Percentiles rank a stretch among this genome's conserved stretches.
Conservation (phyloP, 164 flowering plant genomes). For the Chimonanthus salicifolius region DNA sequence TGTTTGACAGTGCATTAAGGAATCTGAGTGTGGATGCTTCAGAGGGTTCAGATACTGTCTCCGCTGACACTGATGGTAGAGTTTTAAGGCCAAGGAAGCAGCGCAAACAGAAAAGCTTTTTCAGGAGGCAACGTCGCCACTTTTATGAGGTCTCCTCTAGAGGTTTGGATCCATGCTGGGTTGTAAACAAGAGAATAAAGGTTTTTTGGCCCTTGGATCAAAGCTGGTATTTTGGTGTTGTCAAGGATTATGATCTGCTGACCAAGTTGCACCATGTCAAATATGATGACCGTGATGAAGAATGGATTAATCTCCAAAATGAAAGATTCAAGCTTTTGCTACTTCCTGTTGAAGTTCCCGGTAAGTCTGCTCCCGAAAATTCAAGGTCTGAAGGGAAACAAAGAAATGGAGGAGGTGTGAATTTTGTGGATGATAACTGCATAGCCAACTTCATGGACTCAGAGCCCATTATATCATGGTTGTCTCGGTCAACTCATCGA, state of each 20-base stretch:
- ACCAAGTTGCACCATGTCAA: conserved; percentile 79
- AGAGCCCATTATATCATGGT: conserved; percentile 88
- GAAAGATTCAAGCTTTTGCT: conserved; percentile 89
- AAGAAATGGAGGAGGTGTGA: conserved; percentile 17
- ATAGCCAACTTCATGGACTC: conserved; percentile 58
- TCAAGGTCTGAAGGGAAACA: conserved; percentile 15
- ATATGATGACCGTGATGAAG: conserved; percentile 96
- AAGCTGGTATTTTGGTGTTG: conserved; percentile 88
- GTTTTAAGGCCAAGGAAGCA: conserved; percentile 69
- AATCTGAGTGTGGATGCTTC: conserved; percentile 16
- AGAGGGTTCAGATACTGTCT: conserved; percentile 32
- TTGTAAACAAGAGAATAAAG: conserved; percentile 68
- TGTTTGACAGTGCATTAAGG: conserved; percentile 23
- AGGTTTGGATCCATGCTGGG: conserved; percentile 70
- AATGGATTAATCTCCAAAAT: conserved; percentile 73
- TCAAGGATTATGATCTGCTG: conserved; percentile 56
- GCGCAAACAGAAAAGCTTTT: conserved; percentile 34
- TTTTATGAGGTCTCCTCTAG: conserved; percentile 61
- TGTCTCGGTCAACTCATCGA: conserved; percentile 54
- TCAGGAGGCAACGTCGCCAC: conserved; percentile 65
- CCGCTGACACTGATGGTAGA: conserved; percentile 55
- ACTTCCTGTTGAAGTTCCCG: conserved; percentile 72
- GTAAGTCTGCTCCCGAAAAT: conserved; percentile 28
- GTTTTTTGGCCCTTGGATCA: conserved; percentile 96
- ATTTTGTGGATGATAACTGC: conserved; percentile 29